phyloP scores from a whole-genome alignment of 2,329 filamentous ascomycete species.

The Alternaria rosae region DNA sequence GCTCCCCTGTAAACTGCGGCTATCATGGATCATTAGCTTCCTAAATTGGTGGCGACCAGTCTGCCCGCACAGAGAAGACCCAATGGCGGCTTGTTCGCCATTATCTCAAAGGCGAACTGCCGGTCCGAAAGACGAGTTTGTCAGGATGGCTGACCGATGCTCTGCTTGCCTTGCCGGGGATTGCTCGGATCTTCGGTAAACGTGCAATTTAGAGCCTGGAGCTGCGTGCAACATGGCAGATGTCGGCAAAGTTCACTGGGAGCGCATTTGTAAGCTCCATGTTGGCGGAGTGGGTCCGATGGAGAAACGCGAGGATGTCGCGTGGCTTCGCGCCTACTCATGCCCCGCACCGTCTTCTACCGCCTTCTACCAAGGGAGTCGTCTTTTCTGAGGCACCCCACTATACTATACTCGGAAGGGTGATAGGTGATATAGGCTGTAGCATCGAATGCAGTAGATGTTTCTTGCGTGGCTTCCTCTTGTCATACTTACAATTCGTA shows the following conservation, averaged over 20 bases:
- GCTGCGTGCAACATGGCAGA: neutral
- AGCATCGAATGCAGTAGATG: neutral
- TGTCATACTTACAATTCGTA: neutral
- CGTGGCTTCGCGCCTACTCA: slow-evolving; percentile 5
- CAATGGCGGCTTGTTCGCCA: neutral
- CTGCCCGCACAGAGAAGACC: neutral
- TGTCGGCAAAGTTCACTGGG: neutral
- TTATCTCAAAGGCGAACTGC: neutral
- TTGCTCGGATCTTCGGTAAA: neutral
- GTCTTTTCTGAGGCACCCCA: neutral
- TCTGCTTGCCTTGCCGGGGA: slow-evolving; percentile 1
- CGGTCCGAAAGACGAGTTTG: neutral
- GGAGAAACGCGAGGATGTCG: slow-evolving; percentile 4
- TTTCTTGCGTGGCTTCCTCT: neutral
- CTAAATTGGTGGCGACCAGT: neutral
- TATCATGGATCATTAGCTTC: slow-evolving; percentile 6
- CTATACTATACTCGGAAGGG: neutral
- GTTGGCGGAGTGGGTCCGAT: slow-evolving; percentile 6
- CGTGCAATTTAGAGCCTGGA: neutral
- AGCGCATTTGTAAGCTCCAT: slow-evolving; percentile 14
- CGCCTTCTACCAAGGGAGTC: neutral
- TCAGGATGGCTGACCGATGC: neutral
- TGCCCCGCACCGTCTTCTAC: slow-evolving; percentile 10
- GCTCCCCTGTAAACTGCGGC: slow-evolving; percentile 8
- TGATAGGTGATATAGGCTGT: neutral